phyloP scores from a whole-genome alignment of 2,329 filamentous ascomycete species.

The Blastomyces gilchristii region DNA sequence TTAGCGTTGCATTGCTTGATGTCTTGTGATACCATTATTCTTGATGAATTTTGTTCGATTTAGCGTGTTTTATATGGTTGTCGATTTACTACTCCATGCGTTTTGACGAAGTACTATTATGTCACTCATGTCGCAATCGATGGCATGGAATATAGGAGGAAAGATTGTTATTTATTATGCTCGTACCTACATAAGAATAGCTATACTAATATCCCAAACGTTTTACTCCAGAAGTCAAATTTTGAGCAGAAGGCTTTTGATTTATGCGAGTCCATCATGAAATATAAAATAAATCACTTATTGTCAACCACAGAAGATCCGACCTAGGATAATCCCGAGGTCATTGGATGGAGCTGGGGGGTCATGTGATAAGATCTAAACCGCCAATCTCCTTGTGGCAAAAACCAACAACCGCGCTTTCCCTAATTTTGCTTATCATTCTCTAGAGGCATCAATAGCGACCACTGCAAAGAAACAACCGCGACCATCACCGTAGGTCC shows the following conservation, averaged over 20 bases:
- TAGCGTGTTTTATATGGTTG: background rate
- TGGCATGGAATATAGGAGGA: background rate
- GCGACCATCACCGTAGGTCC: background rate
- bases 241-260: too few relatives aligned
- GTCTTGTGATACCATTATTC: conserved; percentile 7
- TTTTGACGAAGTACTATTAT: background rate
- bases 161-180: background rate
- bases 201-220: background rate
- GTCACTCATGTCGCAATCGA: background rate
- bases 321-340: background rate
- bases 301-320: background rate
- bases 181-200: background rate
- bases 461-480: background rate
- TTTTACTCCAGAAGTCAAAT: background rate
- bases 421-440: background rate
- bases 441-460: background rate
- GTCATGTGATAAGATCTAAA: background rate
- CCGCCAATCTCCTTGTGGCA: background rate
- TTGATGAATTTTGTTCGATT: conserved; percentile 4
- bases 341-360: background rate
- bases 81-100: background rate
- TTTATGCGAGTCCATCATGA: too few relatives aligned
- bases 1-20: background rate
- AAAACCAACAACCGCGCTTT: background rate
- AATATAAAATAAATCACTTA: background rate